Evolutionary conservation across 2,329 filamentous ascomycete genomes (phyloP).

Genomic region (Amauroascus verrucosus): DNA sequence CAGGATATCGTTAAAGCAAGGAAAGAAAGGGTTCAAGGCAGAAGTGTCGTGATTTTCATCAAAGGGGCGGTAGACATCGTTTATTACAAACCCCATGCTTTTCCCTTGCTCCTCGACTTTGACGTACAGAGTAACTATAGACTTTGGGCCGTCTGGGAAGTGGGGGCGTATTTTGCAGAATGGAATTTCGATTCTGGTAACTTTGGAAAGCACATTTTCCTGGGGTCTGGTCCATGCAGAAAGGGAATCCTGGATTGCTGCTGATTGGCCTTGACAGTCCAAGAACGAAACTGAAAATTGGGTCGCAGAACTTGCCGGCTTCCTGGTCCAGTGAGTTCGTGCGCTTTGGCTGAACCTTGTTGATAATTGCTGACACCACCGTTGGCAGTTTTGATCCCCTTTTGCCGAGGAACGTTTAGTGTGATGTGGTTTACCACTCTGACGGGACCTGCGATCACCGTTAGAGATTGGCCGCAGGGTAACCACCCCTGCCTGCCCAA

Average conservation of each 20-base stretch:
- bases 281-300: slow-evolving; percentile 3
- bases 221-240: slow-evolving; percentile 3
- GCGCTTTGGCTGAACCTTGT: slow-evolving; percentile 3
- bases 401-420: slow-evolving; percentile 4
- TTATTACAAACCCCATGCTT: slow-evolving; percentile 1
- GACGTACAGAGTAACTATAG: background rate
- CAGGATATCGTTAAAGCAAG: background rate
- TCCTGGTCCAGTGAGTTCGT: background rate
- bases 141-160: slow-evolving; percentile 3
- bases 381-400: background rate
- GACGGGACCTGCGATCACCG: slow-evolving; percentile 6
- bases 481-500: slow-evolving; percentile 1
- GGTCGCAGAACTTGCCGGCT: slow-evolving; percentile 1
- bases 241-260: background rate
- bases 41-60: background rate
- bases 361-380: background rate
- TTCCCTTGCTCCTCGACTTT: background rate
- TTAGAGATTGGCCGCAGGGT: background rate
- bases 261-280: slow-evolving; percentile 3
- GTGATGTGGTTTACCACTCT: slow-evolving; percentile 8
- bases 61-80: background rate
- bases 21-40: background rate
- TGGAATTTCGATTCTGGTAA: slow-evolving; percentile 6
- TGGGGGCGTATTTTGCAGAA: slow-evolving; percentile 6
- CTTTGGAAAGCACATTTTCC: slow-evolving; percentile 4